Base-by-base conservation (phyloP, 305 asterid genomes). In the Salvia sclarea region DNA sequence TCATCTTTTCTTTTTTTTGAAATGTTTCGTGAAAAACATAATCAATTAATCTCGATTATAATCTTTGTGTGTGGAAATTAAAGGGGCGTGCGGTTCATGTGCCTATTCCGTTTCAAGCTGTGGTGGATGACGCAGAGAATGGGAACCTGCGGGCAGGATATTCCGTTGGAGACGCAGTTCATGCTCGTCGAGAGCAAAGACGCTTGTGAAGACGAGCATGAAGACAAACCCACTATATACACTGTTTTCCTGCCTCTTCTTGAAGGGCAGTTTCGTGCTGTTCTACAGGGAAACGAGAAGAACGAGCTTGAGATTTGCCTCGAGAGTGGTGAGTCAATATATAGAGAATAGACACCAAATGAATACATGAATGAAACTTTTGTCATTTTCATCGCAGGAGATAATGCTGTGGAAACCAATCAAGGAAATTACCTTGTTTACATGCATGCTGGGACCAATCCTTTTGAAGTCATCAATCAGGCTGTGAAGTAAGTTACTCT, bases 51-150 rank as follows among this genome's bases (percentile, higher is more conserved):
- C 8, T 37, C 3, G 12, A 8, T 37, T 8, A 3, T 28, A n/a
- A 1, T 8, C 11, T 0, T 4, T 37, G 4, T 49, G 10, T 78
- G 69, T n/a, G 57, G 20, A 17, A 28, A 28, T 28, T 28, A 64
- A 66, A 94, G 99, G 89, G 96, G 66, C 28, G 89, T 88, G 25
- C 95, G 92, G 11, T 94, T 94, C 80, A 76, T 91, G 97, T 91
- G 99, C 82, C 82, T 84, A 44, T 94, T 94, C 78, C 99, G 99
- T 38, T 94, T 94, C 83, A 94, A 94, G 87, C 91, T 94, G 21
- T 94, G 99, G 99, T 94, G 99, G 99, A 94, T 94, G 99, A 94
- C 99, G 71, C 99, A 94, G 50, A 78, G 95, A 74, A 89, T 89
- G 96, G 99, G 99, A 64, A 83, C 92, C 43, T 86, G 93, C 56